Base-by-base conservation (phyloP, 371 early-diverging fungal genomes). In the Mucor sp. region DNA sequence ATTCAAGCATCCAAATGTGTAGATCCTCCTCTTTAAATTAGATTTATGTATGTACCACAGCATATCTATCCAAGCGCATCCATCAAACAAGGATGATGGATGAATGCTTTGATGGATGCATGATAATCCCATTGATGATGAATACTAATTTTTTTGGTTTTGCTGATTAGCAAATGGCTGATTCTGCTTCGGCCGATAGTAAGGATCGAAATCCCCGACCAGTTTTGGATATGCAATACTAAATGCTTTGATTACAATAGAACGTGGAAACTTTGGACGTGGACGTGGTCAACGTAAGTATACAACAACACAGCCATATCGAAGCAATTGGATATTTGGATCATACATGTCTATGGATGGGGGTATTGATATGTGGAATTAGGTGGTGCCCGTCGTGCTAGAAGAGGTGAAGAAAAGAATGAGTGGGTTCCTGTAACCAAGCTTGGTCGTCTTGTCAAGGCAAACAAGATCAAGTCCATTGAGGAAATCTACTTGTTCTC, bases 401-500 rank as follows among this genome's bases (percentile, higher is more conserved):
- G 96, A 87, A 94, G 96, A 67, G 94, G 96, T 63, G 93, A 94
- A 67, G 94, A 91, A 66, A 91, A 95, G 87, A 91, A 92, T 85
- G 94, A 89, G 75, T 96, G 92, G 93, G 90, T 90, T 68, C 68
- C 68, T 58, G 68, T 68, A 35, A 68, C 68, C 68, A 68, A 68
- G 63, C 94, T 97, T 69, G 97, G 97, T 65, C 97, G 97, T 88
- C 94, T 98, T 70, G 94, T 97, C 66, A 94, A 94, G 89, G 97
- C 92, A 78, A 88, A 89, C 83, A 92, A 93, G 89, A 91, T 94
- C 91, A 89, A 89, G 88, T 86, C 90, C 67, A 93, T 97, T 65
- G 95, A 94, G 79, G 96, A 99, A 84, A 94, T 99, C 78, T 99
- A 98, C 86, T 84, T 94, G 66, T 95, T 95, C 93, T 98, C 99